Evolutionary conservation across 2,329 filamentous ascomycete genomes (phyloP).

Genomic region (Elsinoe australis): DNA sequence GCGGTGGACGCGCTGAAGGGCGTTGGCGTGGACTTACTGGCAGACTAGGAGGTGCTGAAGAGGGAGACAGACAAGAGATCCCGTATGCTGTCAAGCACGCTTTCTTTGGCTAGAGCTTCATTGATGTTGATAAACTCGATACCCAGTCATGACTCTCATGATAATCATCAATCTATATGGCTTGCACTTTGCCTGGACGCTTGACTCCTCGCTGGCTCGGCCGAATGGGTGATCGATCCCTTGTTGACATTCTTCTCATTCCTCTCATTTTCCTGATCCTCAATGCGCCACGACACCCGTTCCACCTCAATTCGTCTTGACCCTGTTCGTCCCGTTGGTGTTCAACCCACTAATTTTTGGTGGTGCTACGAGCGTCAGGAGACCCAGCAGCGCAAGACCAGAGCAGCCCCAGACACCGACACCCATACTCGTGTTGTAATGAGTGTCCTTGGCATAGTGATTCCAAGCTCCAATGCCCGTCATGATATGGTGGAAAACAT

Average conservation of each 20-base stretch:
- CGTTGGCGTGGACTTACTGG: constrained; percentile 71
- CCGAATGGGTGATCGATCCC: too few relatives aligned
- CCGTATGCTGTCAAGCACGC: too few relatives aligned
- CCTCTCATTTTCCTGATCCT: too few relatives aligned
- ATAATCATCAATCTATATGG: too few relatives aligned
- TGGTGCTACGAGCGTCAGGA: constrained; percentile 23
- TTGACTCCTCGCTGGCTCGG: too few relatives aligned
- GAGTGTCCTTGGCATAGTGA: constrained; percentile 28
- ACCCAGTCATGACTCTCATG: too few relatives aligned
- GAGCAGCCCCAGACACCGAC: constrained; percentile 31
- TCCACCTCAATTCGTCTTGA: not conserved
- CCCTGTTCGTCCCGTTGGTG: constrained; percentile 20
- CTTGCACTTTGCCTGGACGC: too few relatives aligned
- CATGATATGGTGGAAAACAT: constrained; percentile 31
- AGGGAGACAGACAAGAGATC: not conserved
- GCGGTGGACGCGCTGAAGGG: constrained; percentile 67
- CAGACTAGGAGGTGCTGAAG: not conserved
- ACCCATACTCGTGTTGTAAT: constrained; percentile 31
- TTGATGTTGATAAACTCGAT: too few relatives aligned
- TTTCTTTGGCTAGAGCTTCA: too few relatives aligned
- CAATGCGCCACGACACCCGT: too few relatives aligned
- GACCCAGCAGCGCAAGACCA: constrained; percentile 26
- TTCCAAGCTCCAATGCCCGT: constrained; percentile 30
- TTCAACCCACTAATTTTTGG: constrained; percentile 22
- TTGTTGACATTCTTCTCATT: too few relatives aligned